Evolutionary conservation across 2,329 filamentous ascomycete species (phyloP).

Genomic region (Cercospora zeina): DNA sequence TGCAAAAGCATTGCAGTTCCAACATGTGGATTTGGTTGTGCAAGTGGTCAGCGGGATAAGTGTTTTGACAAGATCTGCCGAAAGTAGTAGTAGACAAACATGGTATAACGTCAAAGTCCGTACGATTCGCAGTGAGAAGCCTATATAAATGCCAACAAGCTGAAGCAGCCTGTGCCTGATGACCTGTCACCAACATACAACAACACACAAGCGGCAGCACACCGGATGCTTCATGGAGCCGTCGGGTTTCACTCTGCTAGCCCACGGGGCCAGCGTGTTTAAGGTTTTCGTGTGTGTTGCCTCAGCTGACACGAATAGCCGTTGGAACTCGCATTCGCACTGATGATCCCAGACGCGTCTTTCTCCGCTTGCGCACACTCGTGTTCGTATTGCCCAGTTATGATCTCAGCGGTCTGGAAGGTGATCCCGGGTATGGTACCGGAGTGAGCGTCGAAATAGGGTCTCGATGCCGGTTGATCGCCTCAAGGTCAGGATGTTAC

Average conservation of each 20-base stretch:
- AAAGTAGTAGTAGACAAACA: neutral
- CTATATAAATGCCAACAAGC: neutral
- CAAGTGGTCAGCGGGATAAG: neutral
- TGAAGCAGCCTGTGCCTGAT: neutral
- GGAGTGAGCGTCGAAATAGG: neutral
- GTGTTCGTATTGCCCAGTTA: neutral
- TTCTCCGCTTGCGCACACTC: neutral
- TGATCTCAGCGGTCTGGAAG: neutral
- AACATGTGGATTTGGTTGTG: neutral
- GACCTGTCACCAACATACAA: neutral
- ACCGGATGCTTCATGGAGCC: neutral
- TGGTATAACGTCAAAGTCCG: neutral
- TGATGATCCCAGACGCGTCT: neutral
- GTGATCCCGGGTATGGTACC: neutral
- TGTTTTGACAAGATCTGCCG: neutral
- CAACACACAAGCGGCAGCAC: neutral
- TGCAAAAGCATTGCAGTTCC: neutral
- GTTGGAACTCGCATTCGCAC: neutral
- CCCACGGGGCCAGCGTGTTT: neutral
- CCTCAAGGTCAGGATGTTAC: too few species aligned
- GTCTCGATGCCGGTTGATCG: neutral
- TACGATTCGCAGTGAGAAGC: neutral
- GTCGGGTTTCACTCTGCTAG: neutral
- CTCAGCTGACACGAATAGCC: neutral
- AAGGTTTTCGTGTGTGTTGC: neutral